phyloP scores from a whole-genome alignment of 1,284 basidiomycete species.

The Sphagnurus paluster region DNA sequence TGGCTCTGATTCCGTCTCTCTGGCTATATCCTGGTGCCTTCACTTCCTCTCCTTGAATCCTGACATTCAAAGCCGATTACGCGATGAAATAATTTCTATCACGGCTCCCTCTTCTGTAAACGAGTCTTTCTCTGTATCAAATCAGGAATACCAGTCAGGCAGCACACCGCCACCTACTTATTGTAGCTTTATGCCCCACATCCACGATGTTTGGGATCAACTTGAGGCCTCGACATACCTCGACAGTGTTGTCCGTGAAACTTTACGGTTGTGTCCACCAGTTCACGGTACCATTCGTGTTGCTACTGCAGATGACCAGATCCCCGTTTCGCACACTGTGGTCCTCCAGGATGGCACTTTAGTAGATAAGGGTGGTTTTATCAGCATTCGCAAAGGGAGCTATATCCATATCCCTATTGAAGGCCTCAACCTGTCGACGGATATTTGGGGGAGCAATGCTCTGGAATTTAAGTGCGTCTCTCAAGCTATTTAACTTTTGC shows the following conservation, averaged over 20 bases:
- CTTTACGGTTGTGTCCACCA: constrained; percentile 49
- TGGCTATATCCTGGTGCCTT: constrained; percentile 55
- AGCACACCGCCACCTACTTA: constrained; percentile 13
- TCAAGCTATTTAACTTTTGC: neutral
- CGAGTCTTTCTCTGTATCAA: neutral
- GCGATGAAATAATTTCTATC: constrained; percentile 37
- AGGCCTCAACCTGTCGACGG: constrained; percentile 47
- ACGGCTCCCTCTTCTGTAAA: neutral
- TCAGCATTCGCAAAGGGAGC: constrained; percentile 49
- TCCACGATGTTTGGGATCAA: constrained; percentile 28
- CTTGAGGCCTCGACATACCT: constrained; percentile 52
- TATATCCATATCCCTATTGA: constrained; percentile 59
- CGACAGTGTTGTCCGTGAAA: constrained; percentile 55
- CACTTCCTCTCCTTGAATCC: constrained; percentile 50
- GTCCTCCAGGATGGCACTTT: constrained; percentile 43
- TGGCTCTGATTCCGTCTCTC: constrained; percentile 54
- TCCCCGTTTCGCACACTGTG: constrained; percentile 51
- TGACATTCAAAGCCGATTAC: constrained; percentile 45
- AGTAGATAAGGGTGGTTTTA: constrained; percentile 29
- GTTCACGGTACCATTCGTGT: constrained; percentile 55
- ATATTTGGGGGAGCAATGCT: constrained; percentile 54
- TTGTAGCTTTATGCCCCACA: constrained; percentile 4
- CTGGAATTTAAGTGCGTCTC: constrained; percentile 45
- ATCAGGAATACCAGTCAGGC: constrained; percentile 1
- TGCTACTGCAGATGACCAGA: constrained; percentile 47